Percentiles rank a stretch among this genome's conserved stretches.
Evolutionary conservation across 148 eudicot genomes (phyloP).

Genomic region (Vaccinium corymbosum): DNA sequence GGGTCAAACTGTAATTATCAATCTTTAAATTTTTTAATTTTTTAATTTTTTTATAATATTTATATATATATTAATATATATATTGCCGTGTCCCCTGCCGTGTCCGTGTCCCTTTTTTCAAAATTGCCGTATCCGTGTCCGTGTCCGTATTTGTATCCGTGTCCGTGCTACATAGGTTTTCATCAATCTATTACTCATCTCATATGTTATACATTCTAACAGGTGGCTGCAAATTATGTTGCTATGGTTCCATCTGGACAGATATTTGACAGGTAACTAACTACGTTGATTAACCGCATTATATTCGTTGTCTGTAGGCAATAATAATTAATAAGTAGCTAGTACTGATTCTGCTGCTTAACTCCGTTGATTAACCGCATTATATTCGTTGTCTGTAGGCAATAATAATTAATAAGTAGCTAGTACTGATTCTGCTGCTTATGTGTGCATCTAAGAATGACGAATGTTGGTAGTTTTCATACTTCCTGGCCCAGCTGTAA

Average conservation of each 20-base stretch:
- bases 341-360: constrained; percentile 11
- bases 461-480: not conserved
- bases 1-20: too few species aligned
- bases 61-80: too few species aligned
- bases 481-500: not conserved
- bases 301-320: not conserved
- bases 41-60: too few species aligned
- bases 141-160: too few species aligned
- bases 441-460: not conserved
- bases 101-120: too few species aligned
- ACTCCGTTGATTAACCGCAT: not conserved
- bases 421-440: not conserved
- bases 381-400: not conserved
- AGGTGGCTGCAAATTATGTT: constrained; percentile 99
- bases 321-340: not conserved
- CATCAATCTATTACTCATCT: not conserved
- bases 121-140: too few species aligned
- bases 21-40: too few species aligned
- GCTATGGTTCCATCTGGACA: constrained; percentile 99
- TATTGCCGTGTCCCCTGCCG: too few species aligned
- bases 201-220: constrained; percentile 6
- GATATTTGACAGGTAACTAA: constrained; percentile 90
- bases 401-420: not conserved
- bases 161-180: too few species aligned
- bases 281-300: not conserved